Percentiles rank a stretch among this genome's conserved stretches.
Evolutionary conservation across 306 rosid genomes (phyloP).

Genomic region (Vigna angularis): DNA sequence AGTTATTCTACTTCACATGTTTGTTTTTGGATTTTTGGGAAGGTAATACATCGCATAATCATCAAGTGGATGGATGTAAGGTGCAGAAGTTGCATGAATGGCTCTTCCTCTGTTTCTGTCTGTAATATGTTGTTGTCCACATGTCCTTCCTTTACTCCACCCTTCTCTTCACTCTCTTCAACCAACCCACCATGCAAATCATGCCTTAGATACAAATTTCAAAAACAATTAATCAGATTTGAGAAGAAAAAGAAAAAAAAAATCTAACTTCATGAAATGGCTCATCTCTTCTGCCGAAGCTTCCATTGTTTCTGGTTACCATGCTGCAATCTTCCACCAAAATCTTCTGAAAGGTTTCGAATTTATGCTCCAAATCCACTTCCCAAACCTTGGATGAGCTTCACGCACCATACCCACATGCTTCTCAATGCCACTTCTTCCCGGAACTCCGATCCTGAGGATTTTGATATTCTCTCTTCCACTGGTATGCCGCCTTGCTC

Average conservation of each 20-base stretch:
- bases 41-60: background rate
- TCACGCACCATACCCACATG: conserved; percentile 36
- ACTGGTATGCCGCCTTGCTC: conserved; percentile 51
- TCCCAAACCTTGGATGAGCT: conserved; percentile 34
- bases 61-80: background rate
- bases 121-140: conserved; percentile 5
- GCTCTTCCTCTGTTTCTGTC: background rate
- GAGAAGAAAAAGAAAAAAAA: no score
- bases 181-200: background rate
- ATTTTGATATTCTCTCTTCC: conserved; percentile 52
- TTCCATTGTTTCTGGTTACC: conserved; percentile 44
- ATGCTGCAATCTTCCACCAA: conserved; percentile 33
- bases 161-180: background rate
- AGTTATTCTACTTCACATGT: background rate
- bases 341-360: conserved; percentile 38
- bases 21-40: background rate
- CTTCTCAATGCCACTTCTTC: conserved; percentile 46
- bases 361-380: conserved; percentile 40
- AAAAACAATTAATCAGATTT: background rate
- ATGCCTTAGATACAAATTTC: background rate
- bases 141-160: background rate
- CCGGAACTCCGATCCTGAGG: conserved; percentile 48
- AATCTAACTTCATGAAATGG: conserved; percentile 39
- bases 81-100: background rate
- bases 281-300: conserved; percentile 47